Evolutionary conservation across 2,329 filamentous ascomycete species (phyloP), one percentile per base, ranked within the genome.

Genomic region (Hymenoscyphus occultus): DNA sequence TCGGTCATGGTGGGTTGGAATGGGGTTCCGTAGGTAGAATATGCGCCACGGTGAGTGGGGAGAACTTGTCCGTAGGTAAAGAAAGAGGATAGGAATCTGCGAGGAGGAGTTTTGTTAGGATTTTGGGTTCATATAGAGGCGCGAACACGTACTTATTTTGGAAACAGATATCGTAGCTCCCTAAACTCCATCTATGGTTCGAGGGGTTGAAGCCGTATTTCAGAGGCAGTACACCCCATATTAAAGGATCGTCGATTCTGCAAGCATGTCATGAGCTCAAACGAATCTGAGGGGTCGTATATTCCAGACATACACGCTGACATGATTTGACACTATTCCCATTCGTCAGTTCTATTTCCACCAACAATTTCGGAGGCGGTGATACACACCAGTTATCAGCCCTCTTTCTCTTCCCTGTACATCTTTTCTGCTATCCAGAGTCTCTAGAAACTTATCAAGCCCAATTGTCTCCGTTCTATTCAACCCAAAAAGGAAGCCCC

Each of bases 111-210:
- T 51, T 42, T 2, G 35, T 68, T 61, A 70, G 60, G 45, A 14
- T 14, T 22, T 19, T 10, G 32, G 7, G 1, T 3, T 2, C 12
- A 5, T 16, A 31, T 22, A 56, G 39, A 39, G 58, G 56, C 54
- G 65, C 61, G 6, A 40, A 51, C n/a, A 71, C 81, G 67, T 79
- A 95, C 92, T 86, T 89, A 75, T 92, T 94, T 73, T 89, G 89
- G 77, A 96, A 99, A 79, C 93, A 97, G 66, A 99, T 93, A 77
- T 99, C 95, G 76, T 97, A 92, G 73, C 93, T 96, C 31, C 92
- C 95, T 63, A 99, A 84, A 10, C 89, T 87, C 92, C 93, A 98
- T 76, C 95, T 87, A 73, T 93, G 83, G 75, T 93, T 95, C 64
- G 84, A 82, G 22, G 90, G 86, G 65, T 88, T 86, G 73, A 90